A percentile compares a stretch with the other conserved stretches of the same genome.
phyloP scores from a whole-genome alignment of 1,139 yeast species.

The Magnusiomyces clavatus region DNA sequence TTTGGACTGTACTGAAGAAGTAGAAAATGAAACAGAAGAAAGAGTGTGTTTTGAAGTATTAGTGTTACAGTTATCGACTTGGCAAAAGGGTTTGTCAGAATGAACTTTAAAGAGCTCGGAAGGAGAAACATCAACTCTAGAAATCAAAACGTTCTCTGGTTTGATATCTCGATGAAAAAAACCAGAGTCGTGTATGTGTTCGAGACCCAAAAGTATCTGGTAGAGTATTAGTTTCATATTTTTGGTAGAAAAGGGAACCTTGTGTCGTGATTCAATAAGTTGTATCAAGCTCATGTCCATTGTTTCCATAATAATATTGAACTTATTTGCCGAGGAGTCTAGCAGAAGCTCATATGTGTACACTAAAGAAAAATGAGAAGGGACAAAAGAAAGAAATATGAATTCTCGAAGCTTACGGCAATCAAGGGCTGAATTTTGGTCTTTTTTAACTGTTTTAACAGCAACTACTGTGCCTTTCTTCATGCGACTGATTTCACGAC shows the following conservation, averaged over 20 bases:
- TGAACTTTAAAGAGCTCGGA: neutral
- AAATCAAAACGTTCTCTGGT: slow-evolving; percentile 80
- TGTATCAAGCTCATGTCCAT: slow-evolving; percentile 78
- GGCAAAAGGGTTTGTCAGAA: neutral
- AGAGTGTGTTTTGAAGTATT: neutral
- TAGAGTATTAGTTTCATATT: slow-evolving; percentile 54
- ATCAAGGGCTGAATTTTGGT: slow-evolving; percentile 43
- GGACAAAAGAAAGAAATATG: slow-evolving; percentile 58
- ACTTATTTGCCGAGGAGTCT: slow-evolving; percentile 48
- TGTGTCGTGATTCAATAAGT: slow-evolving; percentile 37
- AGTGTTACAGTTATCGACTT: neutral
- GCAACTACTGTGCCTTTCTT: slow-evolving; percentile 47
- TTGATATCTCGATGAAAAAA: slow-evolving; percentile 89
- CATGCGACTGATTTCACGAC: neutral
- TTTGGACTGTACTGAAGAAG: neutral
- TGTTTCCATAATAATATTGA: slow-evolving; percentile 83
- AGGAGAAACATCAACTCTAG: slow-evolving; percentile 21
- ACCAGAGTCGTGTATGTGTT: slow-evolving; percentile 68
- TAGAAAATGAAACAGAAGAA: neutral
- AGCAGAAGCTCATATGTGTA: slow-evolving; percentile 72
- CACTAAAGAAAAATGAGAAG: slow-evolving; percentile 65
- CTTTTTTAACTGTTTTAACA: slow-evolving; percentile 66
- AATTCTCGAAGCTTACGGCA: slow-evolving; percentile 67
- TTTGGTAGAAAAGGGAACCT: slow-evolving; percentile 44
- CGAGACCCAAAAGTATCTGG: slow-evolving; percentile 67